phyloP scores from a whole-genome alignment of 2,329 filamentous ascomycete species.

The Nemania sp. region DNA sequence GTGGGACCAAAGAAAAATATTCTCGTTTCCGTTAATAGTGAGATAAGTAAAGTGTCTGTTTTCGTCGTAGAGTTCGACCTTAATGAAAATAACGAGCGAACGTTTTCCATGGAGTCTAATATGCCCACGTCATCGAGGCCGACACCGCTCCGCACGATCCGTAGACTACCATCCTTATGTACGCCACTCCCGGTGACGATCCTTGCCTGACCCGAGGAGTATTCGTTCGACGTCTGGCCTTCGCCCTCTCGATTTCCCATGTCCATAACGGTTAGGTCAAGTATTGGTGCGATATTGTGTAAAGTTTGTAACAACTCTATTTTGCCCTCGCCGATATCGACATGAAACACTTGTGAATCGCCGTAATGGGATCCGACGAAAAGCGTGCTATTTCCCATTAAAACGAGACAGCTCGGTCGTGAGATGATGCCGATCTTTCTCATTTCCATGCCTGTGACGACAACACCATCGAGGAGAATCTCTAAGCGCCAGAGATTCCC shows the following conservation, averaged over 20 bases:
- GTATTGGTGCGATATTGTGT: conserved; percentile 83
- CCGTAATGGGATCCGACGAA: conserved; percentile 93
- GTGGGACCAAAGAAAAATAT: conserved; percentile 75
- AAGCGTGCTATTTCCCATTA: conserved; percentile 72
- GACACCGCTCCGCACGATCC: conserved; percentile 91
- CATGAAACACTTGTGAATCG: conserved; percentile 77
- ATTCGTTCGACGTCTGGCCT: conserved; percentile 77
- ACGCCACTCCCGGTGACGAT: conserved; percentile 93
- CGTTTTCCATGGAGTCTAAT: conserved; percentile 76
- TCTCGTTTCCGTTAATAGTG: conserved; percentile 82
- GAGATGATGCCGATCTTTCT: conserved; percentile 69
- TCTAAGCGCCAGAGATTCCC: conserved; percentile 84
- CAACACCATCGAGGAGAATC: conserved; percentile 67
- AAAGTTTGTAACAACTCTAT: conserved; percentile 75
- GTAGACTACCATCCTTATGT: conserved; percentile 82
- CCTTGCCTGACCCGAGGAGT: conserved; percentile 91
- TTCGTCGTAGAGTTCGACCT: conserved; percentile 53
- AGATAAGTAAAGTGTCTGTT: conserved; percentile 75
- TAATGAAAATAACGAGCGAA: conserved; percentile 74
- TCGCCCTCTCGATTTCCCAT: conserved; percentile 85
- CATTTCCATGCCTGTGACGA: conserved; percentile 75
- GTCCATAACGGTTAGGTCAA: conserved; percentile 96
- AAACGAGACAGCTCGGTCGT: conserved; percentile 77
- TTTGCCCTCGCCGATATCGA: conserved; percentile 41
- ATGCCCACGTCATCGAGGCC: conserved; percentile 86